Evolutionary conservation across 2,329 filamentous ascomycete genomes (phyloP).

Genomic region (Fusarium kyushuense): DNA sequence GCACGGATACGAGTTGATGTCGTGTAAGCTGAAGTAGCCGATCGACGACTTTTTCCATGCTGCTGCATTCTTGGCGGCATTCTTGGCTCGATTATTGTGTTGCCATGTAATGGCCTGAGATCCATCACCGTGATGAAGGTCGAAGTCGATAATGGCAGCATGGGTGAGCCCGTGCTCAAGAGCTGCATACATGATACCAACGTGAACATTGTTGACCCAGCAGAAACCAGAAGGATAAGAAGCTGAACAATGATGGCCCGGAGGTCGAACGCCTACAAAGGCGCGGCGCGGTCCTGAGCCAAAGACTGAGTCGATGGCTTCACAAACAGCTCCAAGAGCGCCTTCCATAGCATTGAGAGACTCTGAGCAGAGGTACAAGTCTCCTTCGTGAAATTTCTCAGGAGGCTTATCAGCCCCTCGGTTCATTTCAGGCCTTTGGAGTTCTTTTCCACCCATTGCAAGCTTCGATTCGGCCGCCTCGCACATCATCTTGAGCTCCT

Average conservation of each 20-base stretch:
- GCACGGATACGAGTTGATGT: slow-evolving; percentile 98
- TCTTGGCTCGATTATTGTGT: slow-evolving; percentile 78
- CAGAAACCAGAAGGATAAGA: slow-evolving; percentile 94
- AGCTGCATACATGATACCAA: slow-evolving; percentile 92
- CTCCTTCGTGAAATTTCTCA: slow-evolving; percentile 82
- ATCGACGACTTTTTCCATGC: slow-evolving; percentile 86
- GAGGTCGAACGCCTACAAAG: slow-evolving; percentile 92
- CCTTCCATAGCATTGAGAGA: slow-evolving; percentile 91
- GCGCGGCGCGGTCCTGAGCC: slow-evolving; percentile 74
- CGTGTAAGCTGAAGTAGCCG: slow-evolving; percentile 96
- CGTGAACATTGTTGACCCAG: slow-evolving; percentile 98
- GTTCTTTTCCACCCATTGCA: slow-evolving; percentile 80
- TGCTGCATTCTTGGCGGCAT: slow-evolving; percentile 75
- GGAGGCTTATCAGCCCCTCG: slow-evolving; percentile 61
- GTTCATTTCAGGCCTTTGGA: slow-evolving; percentile 75
- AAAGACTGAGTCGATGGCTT: slow-evolving; percentile 90
- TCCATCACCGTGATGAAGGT: slow-evolving; percentile 93
- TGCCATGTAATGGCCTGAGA: slow-evolving; percentile 95
- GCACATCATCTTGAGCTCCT: slow-evolving; percentile 88
- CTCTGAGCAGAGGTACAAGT: slow-evolving; percentile 89
- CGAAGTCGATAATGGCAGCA: slow-evolving; percentile 92
- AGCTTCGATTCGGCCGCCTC: slow-evolving; percentile 82
- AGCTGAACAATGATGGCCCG: slow-evolving; percentile 94
- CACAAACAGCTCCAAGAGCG: slow-evolving; percentile 90
- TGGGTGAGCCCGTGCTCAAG: slow-evolving; percentile 89